Evolutionary conservation across 148 eudicot species (phyloP), one percentile per base, ranked within the genome.

Genomic region (Rhododendron simsii): DNA sequence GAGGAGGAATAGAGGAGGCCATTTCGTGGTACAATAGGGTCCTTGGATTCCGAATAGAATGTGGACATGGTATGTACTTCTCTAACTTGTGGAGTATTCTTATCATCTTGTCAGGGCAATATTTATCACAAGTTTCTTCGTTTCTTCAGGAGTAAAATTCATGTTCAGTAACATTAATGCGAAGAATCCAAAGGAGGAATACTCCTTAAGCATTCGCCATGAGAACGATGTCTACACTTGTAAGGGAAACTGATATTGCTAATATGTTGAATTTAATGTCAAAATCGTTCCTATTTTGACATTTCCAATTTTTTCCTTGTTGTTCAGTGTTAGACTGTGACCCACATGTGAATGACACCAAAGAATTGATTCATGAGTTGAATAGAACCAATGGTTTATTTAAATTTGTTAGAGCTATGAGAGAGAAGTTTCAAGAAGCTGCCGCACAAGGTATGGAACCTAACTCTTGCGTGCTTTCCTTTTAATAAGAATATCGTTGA

Each of bases 11-110:
- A 73, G 92, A 92, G 80, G 96, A 94, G 89, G 96, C 98, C 51
- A 89, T 92, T 87, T 87, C 90, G 53, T 98, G 99, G 99, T 98
- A 95, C 90, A 93, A 94, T 83, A 91, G 87, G 88, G 93, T 92
- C 83, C 97, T 95, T 90, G 99, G 99, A 88, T 91, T 98, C 87
- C 90, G 90, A 53, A 92, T 95, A 83, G 98, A 98, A 88, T 90
- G 96, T 48, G 96, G 98, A 65, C 96, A 90, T 86, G 99, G 99
- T 98, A 89, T 78, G 85, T 69, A 81, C 81, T 83, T 61, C 33
- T 85, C 35, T 45, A 63, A 45, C 59, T 80, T 73, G 50, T 82
- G 16, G 10, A 18, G 1, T 30, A 11, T 65, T 6, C 69, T 78
- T 76, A 16, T 82, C 65, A 76, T 78, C 15, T 61, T 26, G 35